Evolutionary conservation across 169 alveolate genomes (phyloP), one percentile per base, ranked within the genome.

Genomic region (Babesia divergens): DNA sequence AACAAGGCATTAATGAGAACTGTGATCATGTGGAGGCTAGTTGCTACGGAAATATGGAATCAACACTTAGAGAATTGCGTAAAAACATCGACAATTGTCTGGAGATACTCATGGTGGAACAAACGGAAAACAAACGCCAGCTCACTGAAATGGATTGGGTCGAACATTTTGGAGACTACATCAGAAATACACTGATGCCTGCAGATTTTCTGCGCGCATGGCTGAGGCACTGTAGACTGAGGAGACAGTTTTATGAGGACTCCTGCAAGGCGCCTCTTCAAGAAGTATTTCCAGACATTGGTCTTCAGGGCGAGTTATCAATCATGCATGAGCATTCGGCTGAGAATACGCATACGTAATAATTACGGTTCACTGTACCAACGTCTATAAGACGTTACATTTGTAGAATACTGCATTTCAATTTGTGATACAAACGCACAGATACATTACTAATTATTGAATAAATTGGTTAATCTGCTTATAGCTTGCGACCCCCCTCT

Each of bases 211-310:
- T 80, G 26, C 42, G 81, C 40, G 65, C 84, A n/a, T 80, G 88
- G 88, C 83, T 86, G 42, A 53, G 84, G 28, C 91, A 86, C 68
- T 86, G 92, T 54, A 74, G 74, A 24, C 66, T 84, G 26, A 52
- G 92, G 31, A 79, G 71, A 20, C 75, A 86, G 50, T 28, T 86
- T 18, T 28, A 50, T 44, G 38, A 20, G 1, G 51, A 47, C 54
- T 18, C 69, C 34, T 66, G 38, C 22, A 42, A 53, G 50, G 54
- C 47, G 62, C 83, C 76, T 6, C 58, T 55, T 40, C 38, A 70
- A 29, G 84, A 68, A 28, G 47, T 80, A 11, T 80, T 69, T 70
- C 81, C 88, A 20, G 84, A 80, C 42, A 51, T 70, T 8, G 43
- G 54, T 28, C 74, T 80, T 14, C 51, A 69, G 52, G 88, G 82